These are phyloP conservation scores for Hypoxylon lienhwacheense DNA, from an alignment of 495 filamentous ascomycete species.

Conservation along the genomic window DNA sequence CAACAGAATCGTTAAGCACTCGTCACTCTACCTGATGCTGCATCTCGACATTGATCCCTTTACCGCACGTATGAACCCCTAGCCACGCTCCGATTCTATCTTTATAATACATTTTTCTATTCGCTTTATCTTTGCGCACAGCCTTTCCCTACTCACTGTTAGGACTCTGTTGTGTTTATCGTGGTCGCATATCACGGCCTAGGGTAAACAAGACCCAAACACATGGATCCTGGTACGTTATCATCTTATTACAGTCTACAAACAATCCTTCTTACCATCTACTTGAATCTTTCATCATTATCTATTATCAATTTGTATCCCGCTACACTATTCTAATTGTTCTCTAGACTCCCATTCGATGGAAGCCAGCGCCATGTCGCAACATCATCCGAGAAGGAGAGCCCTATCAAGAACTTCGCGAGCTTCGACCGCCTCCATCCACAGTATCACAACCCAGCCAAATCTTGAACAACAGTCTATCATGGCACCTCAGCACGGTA, in stretches of 20 bases:
- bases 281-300: background rate
- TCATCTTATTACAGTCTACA: background rate
- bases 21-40: constrained; percentile 4
- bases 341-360: constrained; percentile 24
- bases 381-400: constrained; percentile 56
- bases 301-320: background rate
- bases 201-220: constrained; percentile 41
- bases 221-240: constrained; percentile 33
- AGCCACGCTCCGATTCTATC: constrained; percentile 12
- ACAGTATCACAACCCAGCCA: constrained; percentile 68
- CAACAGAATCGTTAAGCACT: constrained; percentile 8
- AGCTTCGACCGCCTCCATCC: constrained; percentile 83
- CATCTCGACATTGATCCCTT: constrained; percentile 22
- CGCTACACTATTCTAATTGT: constrained; percentile 19
- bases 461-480: constrained; percentile 60
- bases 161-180: constrained; percentile 32
- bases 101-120: constrained; percentile 18
- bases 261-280: background rate
- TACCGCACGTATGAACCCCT: constrained; percentile 29
- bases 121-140: constrained; percentile 9
- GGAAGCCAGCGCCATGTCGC: constrained; percentile 33
- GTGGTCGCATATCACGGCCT: constrained; percentile 26
- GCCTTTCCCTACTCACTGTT: background rate
- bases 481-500: constrained; percentile 52
- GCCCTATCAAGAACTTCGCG: constrained; percentile 78